Conservation (phyloP, 495 filamentous ascomycete species). For the Penicillium lagena region DNA sequence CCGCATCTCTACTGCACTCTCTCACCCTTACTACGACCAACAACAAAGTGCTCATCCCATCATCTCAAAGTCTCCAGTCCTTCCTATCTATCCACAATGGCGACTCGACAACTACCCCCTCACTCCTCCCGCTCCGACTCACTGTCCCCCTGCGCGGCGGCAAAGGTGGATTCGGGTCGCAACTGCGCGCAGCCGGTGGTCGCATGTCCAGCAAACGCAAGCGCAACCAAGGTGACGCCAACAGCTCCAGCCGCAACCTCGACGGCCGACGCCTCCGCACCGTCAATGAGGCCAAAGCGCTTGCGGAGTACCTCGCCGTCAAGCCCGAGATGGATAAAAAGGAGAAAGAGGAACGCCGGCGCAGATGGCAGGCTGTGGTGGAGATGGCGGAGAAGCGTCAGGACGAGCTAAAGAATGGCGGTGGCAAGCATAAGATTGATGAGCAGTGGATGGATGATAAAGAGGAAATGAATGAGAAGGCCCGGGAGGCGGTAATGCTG, state of each 20-base stretch:
- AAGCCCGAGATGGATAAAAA: conserved; percentile 95
- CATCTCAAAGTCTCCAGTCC: conserved; percentile 24
- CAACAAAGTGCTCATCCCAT: conserved; percentile 58
- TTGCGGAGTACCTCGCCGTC: conserved; percentile 90
- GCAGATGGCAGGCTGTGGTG: conserved; percentile 79
- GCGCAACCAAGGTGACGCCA: conserved; percentile 74
- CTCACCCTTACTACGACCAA: conserved; percentile 78
- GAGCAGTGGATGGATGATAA: conserved; percentile 92
- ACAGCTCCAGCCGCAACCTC: conserved; percentile 84
- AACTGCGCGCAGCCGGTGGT: conserved; percentile 91
- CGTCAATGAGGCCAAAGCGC: conserved; percentile 86
- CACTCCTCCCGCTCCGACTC: conserved; percentile 78
- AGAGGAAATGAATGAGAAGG: conserved; percentile 76
- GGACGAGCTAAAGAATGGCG: conserved; percentile 65
- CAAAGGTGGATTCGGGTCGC: conserved; percentile 96
- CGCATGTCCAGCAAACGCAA: conserved; percentile 96
- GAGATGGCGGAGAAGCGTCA: conserved; percentile 73
- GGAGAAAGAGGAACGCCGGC: conserved; percentile 76
- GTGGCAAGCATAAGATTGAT: conserved; percentile 65
- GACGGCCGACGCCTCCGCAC: conserved; percentile 88
- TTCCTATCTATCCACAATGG: conserved; percentile 17
- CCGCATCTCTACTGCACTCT: conserved; percentile 31
- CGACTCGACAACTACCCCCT: conserved; percentile 41
- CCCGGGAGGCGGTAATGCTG: conserved; percentile 71
- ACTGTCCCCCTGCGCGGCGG: conserved; percentile 72